These are phyloP conservation scores for Pleurotus eryngii DNA, from an alignment of 768 basidiomycete species.

Conservation along the genomic window DNA sequence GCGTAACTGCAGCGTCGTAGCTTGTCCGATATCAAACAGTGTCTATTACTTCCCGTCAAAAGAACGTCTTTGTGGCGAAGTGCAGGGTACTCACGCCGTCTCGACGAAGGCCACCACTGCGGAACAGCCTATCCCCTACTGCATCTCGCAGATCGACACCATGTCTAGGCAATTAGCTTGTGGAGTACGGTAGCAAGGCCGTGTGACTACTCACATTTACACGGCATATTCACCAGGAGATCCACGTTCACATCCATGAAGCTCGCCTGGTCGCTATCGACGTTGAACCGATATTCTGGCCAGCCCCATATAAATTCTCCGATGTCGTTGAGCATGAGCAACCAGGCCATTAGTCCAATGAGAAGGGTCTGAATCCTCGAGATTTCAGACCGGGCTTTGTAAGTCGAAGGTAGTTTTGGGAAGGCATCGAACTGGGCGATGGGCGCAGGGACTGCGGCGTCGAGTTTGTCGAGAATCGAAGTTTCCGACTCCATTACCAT, in stretches of 20 bases:
- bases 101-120: constrained; percentile 73
- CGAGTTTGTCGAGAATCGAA: constrained; percentile 59
- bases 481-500: constrained; percentile 22
- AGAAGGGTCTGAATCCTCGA: constrained; percentile 77
- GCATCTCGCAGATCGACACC: constrained; percentile 87
- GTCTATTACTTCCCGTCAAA: constrained; percentile 40
- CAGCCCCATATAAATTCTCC: constrained; percentile 94
- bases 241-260: constrained; percentile 88
- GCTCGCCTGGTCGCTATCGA: constrained; percentile 61
- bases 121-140: constrained; percentile 86
- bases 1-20: constrained; percentile 64
- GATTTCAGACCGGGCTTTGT: constrained; percentile 75
- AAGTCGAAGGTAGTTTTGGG: constrained; percentile 78
- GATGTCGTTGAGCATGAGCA: constrained; percentile 84
- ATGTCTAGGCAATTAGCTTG: constrained; percentile 47
- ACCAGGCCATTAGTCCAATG: constrained; percentile 58
- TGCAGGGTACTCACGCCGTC: constrained; percentile 63
- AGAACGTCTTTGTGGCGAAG: background rate
- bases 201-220: constrained; percentile 63
- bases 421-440: constrained; percentile 82
- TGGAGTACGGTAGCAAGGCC: background rate
- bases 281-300: constrained; percentile 85
- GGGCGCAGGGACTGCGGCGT: constrained; percentile 58
- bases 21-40: constrained; percentile 78
- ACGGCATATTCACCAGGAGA: constrained; percentile 90